Base-by-base conservation (phyloP, 208 protist species). In the Crithidia thermophila region DNA sequence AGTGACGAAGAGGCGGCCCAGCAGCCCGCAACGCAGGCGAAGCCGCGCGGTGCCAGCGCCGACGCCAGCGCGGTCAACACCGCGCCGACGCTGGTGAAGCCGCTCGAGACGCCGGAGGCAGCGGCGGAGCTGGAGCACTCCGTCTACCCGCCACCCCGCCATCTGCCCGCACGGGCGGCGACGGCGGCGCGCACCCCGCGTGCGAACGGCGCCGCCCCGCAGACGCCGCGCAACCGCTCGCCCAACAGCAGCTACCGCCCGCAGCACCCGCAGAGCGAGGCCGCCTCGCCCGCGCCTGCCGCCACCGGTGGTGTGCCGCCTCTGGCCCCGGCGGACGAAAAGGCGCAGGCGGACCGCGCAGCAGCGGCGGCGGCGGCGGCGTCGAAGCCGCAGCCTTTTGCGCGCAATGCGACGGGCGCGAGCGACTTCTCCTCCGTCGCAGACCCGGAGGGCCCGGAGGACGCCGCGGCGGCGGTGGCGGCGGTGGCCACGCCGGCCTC, bases 341-440 rank as follows among this genome's bases (percentile, higher is more conserved):
- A 10, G 2, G 40, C 50, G 27, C 56, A 61, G 40, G 40, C 40
- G 5, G 56, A 50, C 18, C 42, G 45, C 7, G 30, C 16, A 37
- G 42, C 68, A 13, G 18, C 72, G 21, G 40, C 60, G 1, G 37
- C 58, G 4, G 45, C 40, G 13, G 58, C 63, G 0, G 67, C 62
- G 25, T 25, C 45, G 23, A 56, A 55, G 52, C 50, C 64, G 45
- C 33, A 73, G 36, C 5, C 56, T 16, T 72, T 57, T 20, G 64
- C 56, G 2, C 64, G 58, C 28, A 28, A 46, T 46, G 31, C 45
- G 18, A 64, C 61, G 25, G 60, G 55, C 23, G 30, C 6, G 39
- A 73, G 65, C 57, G 65, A 77, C 28, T 74, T 74, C 52, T 81
- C 66, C 28, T 70, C 62, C 21, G 42, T 34, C 20, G 74, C 55